Evolutionary conservation across 2,329 filamentous ascomycete species (phyloP), one percentile per base, ranked within the genome.

Genomic region (Stachybotrys elegans): DNA sequence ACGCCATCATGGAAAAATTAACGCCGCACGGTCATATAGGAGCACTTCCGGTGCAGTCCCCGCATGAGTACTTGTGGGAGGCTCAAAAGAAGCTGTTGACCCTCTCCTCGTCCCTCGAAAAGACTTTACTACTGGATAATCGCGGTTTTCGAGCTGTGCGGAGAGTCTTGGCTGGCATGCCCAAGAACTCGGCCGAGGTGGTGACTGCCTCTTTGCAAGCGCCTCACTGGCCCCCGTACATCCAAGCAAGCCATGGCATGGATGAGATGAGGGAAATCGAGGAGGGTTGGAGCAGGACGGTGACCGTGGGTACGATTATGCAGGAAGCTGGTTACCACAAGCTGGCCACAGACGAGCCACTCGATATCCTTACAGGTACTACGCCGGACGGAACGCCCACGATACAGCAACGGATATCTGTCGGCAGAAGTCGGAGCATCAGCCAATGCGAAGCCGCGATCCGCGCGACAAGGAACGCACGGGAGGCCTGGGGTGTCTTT

Each of bases 201-300:
- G 70, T 68, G 25, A 72, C 70, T 23, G 69, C 74, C 2, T 51
- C 60, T 17, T 71, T 76, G 22, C 70, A 79, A 44, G 63, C 67
- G 2, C 67, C 71, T 40, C 70, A 69, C 2, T 84, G 80, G 81
- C 81, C 81, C 9, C 81, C 81, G 1, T 83, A 81, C 59, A 63
- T 78, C 43, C 66, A 70, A 29, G 68, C 74, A 11, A 71, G 75
- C 45, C 76, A 84, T 53, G 80, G 79, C 2, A 73, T 78, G 48
- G 81, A 84, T 55, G 79, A 80, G 50, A 67, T 63, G 41, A 67
- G 70, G 41, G 67, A 69, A 5, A 65, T 63, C 1, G 69, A 76
- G 36, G 75, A 80, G 21, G 75, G 76, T 46, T 66, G 72, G 50
- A 79, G 77, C 44, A 68, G 79, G 43, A 71, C 72, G 32, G 68